These are phyloP conservation scores for Striga asiatica DNA, from an alignment of 257 asterid genomes.

Conservation along the genomic window DNA sequence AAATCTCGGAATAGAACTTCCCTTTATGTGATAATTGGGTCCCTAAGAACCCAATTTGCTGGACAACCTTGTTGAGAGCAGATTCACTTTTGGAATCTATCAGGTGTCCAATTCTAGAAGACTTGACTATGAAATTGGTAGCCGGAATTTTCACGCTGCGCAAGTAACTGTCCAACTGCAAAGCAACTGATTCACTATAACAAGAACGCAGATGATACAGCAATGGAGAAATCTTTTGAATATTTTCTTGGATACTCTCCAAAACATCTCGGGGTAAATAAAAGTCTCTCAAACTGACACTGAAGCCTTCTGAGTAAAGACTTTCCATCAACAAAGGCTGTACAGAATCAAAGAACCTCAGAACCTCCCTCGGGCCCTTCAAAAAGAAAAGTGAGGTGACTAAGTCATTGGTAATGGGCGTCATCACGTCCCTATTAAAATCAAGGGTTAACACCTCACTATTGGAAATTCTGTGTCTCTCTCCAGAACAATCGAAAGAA, in stretches of 20 bases:
- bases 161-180: conserved; percentile 54
- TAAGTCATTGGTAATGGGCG: conserved; percentile 49
- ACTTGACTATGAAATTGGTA: conserved; percentile 43
- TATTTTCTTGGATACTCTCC: conserved; percentile 33
- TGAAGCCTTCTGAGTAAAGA: conserved; percentile 62
- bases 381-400: conserved; percentile 69
- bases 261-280: conserved; percentile 41
- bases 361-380: conserved; percentile 80
- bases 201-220: conserved; percentile 35
- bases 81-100: conserved; percentile 90
- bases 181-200: conserved; percentile 45
- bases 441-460: conserved; percentile 54
- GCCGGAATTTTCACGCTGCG: conserved; percentile 49
- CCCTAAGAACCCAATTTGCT: conserved; percentile 87
- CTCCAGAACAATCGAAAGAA: conserved; percentile 61
- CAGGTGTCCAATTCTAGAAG: conserved; percentile 60
- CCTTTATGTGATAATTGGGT: conserved; percentile 62
- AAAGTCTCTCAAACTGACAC: conserved; percentile 66
- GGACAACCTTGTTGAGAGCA: conserved; percentile 80
- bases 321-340: conserved; percentile 83
- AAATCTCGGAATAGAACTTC: conserved; percentile 54
- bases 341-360: conserved; percentile 57
- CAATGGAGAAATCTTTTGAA: conserved; percentile 42
- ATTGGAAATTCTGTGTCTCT: conserved; percentile 37
- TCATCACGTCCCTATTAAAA: conserved; percentile 42